Evolutionary conservation across 805 yeast genomes (phyloP).

Genomic region (Metschnikowia chrysomelidarum): DNA sequence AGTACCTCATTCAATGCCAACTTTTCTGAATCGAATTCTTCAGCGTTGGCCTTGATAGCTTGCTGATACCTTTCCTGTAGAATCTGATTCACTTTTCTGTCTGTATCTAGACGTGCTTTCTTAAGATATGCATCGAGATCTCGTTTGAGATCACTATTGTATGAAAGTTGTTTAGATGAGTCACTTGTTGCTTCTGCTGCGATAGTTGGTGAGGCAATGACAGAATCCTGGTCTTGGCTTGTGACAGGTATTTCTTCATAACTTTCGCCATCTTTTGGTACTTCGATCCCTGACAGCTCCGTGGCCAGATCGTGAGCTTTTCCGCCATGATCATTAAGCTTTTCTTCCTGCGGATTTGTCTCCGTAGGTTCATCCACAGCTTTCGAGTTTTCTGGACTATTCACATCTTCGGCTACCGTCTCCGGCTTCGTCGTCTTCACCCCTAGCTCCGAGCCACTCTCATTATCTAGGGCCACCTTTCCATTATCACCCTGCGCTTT

Average conservation of each 20-base stretch:
- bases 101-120: slow-evolving; percentile 29
- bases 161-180: slow-evolving; percentile 8
- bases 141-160: slow-evolving; percentile 32
- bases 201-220: neutral
- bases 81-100: slow-evolving; percentile 24
- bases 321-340: too few species aligned
- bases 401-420: slow-evolving; percentile 1
- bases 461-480: neutral
- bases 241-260: too few species aligned
- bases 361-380: too few species aligned
- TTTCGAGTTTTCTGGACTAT: neutral
- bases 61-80: slow-evolving; percentile 26
- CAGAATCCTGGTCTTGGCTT: neutral
- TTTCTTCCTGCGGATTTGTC: too few species aligned
- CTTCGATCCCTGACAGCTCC: too few species aligned
- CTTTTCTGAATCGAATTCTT: slow-evolving; percentile 1
- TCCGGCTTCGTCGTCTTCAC: neutral
- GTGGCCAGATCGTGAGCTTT: too few species aligned
- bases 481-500: slow-evolving; percentile 5
- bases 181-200: neutral
- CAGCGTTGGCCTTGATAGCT: slow-evolving; percentile 5
- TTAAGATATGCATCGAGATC: slow-evolving; percentile 26
- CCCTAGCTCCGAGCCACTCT: neutral
- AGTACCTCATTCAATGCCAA: too few species aligned
- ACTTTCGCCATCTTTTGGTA: too few species aligned